Conservation (phyloP, 495 filamentous ascomycete genomes). For the Penicillium manginii region DNA sequence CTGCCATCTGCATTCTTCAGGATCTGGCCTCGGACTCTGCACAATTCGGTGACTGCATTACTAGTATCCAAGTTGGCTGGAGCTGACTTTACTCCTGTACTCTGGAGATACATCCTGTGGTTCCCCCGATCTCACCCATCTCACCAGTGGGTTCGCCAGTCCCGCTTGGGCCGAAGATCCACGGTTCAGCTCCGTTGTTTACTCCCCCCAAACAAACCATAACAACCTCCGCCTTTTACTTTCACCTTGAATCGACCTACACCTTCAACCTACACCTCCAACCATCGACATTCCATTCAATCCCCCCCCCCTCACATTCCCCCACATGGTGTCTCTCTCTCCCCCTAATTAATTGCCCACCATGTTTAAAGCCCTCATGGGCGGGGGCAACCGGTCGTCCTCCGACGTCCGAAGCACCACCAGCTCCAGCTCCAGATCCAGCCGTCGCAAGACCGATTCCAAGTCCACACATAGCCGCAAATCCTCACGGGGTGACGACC, state of each 20-base stretch:
- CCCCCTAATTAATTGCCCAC: conserved; percentile 38
- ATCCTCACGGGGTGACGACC: conserved; percentile 59
- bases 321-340: conserved; percentile 39
- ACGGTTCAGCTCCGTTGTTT: conserved; percentile 49
- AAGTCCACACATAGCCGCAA: conserved; percentile 50
- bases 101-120: too few species aligned
- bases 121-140: not conserved
- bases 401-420: conserved; percentile 40
- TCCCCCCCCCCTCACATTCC: conserved; percentile 24
- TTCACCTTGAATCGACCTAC: conserved; percentile 9
- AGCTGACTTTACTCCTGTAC: too few species aligned
- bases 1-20: not conserved
- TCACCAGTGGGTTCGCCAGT: conserved; percentile 4
- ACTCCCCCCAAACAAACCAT: conserved; percentile 36
- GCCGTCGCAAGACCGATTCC: conserved; percentile 39
- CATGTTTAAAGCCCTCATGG: conserved; percentile 53
- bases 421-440: conserved; percentile 38
- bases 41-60: too few species aligned
- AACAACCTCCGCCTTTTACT: conserved; percentile 20
- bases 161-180: conserved; percentile 35
- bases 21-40: too few species aligned
- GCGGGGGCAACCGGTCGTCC: conserved; percentile 43
- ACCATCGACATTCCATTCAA: not conserved
- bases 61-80: too few species aligned
- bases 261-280: conserved; percentile 5